phyloP scores from a whole-genome alignment of 495 filamentous ascomycete genomes.

The Annulohypoxylon stygium region DNA sequence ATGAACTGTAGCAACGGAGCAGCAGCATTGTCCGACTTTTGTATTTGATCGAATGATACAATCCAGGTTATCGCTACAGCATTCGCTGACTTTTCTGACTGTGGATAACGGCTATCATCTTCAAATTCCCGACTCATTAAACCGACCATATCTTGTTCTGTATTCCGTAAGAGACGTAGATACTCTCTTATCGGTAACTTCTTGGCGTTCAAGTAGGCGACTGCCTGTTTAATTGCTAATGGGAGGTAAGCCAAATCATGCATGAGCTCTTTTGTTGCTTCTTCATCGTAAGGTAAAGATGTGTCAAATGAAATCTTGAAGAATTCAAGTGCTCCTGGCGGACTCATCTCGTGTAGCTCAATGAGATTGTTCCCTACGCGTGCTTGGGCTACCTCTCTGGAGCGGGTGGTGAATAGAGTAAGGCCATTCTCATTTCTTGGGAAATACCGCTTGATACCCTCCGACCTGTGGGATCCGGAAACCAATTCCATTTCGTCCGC shows the following conservation, averaged over 20 bases:
- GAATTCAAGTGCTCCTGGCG: slow-evolving; percentile 39
- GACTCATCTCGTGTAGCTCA: slow-evolving; percentile 49
- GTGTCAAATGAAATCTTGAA: slow-evolving; percentile 45
- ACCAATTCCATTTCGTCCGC: slow-evolving; percentile 49
- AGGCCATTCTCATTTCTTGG: slow-evolving; percentile 50
- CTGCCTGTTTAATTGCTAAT: slow-evolving; percentile 63
- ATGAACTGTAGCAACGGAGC: slow-evolving; percentile 59
- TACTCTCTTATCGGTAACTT: slow-evolving; percentile 57
- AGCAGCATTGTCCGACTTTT: slow-evolving; percentile 46
- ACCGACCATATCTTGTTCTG: slow-evolving; percentile 55
- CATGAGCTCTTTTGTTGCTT: slow-evolving; percentile 44
- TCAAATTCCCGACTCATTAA: slow-evolving; percentile 66
- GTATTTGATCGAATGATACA: slow-evolving; percentile 66
- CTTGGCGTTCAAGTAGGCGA: slow-evolving; percentile 62
- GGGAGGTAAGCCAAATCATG: slow-evolving; percentile 57
- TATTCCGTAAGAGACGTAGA: slow-evolving; percentile 56
- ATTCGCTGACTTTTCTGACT: slow-evolving; percentile 54
- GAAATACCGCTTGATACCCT: slow-evolving; percentile 47
- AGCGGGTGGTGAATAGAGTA: slow-evolving; percentile 55
- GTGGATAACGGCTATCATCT: slow-evolving; percentile 58
- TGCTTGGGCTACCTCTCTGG: slow-evolving; percentile 44
- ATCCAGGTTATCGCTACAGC: slow-evolving; percentile 69
- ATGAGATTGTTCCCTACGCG: slow-evolving; percentile 45
- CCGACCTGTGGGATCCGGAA: slow-evolving; percentile 18
- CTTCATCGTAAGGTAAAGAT: slow-evolving; percentile 17